phyloP scores from a whole-genome alignment of 305 asterid species.

The Fraxinus albicans region DNA sequence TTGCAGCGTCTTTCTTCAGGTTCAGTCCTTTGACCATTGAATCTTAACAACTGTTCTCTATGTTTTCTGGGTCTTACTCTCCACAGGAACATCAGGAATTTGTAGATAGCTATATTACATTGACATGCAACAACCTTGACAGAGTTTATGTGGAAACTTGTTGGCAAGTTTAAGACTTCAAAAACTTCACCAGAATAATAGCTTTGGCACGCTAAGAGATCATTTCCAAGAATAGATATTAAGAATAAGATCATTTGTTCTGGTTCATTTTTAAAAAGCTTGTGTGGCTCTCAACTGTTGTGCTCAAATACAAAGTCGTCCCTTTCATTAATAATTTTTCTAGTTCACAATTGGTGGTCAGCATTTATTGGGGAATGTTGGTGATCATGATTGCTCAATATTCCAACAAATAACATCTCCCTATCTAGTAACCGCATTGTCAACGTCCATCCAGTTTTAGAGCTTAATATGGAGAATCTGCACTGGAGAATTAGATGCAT shows the following conservation, averaged over 20 bases:
- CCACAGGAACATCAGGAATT: background rate
- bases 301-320: background rate
- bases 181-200: background rate
- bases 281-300: background rate
- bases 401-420: background rate
- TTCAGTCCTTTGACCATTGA: conserved; percentile 23
- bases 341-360: background rate
- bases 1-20: conserved; percentile 66
- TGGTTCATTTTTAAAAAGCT: background rate
- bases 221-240: background rate
- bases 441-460: background rate
- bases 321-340: background rate
- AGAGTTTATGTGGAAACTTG: background rate
- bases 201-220: background rate
- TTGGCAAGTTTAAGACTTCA: background rate
- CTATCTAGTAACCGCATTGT: background rate
- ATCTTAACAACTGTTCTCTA: background rate
- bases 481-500: background rate
- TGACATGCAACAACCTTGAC: background rate
- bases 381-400: background rate
- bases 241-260: background rate
- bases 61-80: background rate
- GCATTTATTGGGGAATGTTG: background rate
- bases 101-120: background rate
- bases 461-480: background rate